Evolutionary conservation across 2,329 filamentous ascomycete species (phyloP).

Genomic region (Lachnellula arida): DNA sequence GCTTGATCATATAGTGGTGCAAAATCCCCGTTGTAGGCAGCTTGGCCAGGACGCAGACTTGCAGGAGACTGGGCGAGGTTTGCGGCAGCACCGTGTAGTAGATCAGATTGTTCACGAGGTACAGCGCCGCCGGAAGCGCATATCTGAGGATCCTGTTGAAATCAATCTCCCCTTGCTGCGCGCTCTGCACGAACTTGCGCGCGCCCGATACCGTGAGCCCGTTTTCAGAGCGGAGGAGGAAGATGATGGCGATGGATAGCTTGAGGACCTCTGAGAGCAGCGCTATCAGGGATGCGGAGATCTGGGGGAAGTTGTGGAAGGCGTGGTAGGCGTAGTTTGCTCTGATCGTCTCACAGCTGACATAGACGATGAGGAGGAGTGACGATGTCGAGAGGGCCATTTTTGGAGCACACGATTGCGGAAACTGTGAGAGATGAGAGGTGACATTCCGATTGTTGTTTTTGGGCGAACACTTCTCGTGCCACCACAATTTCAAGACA

Average conservation of each 20-base stretch:
- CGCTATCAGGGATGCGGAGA: slow-evolving; percentile 17
- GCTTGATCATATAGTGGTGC: slow-evolving; percentile 21
- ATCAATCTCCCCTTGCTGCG: not conserved
- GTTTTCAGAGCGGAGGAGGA: slow-evolving; percentile 8
- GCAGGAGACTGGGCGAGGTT: slow-evolving; percentile 19
- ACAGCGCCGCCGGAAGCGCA: slow-evolving; percentile 19
- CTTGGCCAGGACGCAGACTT: slow-evolving; percentile 22
- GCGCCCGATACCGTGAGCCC: not conserved
- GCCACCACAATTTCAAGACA: no score
- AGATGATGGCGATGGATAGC: slow-evolving; percentile 13
- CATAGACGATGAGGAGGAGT: slow-evolving; percentile 11
- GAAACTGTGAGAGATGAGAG: no score
- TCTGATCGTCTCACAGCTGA: slow-evolving; percentile 19
- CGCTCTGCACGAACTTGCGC: not conserved
- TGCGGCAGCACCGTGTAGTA: slow-evolving; percentile 21
- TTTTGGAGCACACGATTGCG: not conserved
- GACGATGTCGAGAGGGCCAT: slow-evolving; percentile 12
- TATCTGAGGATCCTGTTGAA: slow-evolving; percentile 13
- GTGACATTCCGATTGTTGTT: not conserved
- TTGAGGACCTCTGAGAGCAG: slow-evolving; percentile 19
- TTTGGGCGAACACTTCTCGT: no score
- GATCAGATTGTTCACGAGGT: slow-evolving; percentile 22
- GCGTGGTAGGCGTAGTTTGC: slow-evolving; percentile 23
- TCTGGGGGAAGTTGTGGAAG: slow-evolving; percentile 17
- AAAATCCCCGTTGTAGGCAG: slow-evolving; percentile 21